phyloP scores from a whole-genome alignment of 768 basidiomycete species.

The Panellus pusillus region DNA sequence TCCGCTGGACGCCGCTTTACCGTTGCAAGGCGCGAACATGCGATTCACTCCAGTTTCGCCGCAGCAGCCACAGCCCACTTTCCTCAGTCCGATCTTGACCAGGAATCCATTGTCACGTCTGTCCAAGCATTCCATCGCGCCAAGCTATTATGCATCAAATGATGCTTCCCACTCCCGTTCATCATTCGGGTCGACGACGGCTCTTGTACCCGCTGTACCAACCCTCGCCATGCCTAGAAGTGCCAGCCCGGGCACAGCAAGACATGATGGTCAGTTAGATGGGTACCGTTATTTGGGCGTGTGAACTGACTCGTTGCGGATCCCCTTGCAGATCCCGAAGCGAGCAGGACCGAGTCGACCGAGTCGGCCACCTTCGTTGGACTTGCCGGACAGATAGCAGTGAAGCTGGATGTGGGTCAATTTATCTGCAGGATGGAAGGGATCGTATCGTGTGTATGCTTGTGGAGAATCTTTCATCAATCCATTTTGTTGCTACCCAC shows the following conservation, averaged over 20 bases:
- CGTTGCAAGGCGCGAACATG: constrained; percentile 21
- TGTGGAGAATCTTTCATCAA: no score
- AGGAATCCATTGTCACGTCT: constrained; percentile 5
- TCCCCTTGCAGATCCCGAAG: constrained; percentile 5
- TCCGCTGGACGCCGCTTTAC: constrained; percentile 25
- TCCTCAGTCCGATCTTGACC: not conserved
- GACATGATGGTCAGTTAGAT: constrained; percentile 16
- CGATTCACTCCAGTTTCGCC: constrained; percentile 18
- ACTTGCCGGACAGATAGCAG: constrained; percentile 1
- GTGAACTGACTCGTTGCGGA: constrained; percentile 2
- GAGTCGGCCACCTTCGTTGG: constrained; percentile 13
- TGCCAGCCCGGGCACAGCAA: constrained; percentile 17
- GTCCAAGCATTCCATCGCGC: constrained; percentile 35
- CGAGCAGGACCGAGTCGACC: constrained; percentile 10
- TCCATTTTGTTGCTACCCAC: no score
- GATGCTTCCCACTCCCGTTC: constrained; percentile 1
- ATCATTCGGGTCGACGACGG: constrained; percentile 27
- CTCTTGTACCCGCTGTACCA: constrained; percentile 29
- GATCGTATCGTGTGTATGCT: no score
- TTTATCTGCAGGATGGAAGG: not conserved
- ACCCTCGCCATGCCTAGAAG: constrained; percentile 12
- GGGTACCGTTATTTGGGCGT: constrained; percentile 8
- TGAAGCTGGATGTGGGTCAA: not conserved
- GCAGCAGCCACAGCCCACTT: constrained; percentile 18
- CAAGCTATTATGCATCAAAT: constrained; percentile 35